phyloP scores from a whole-genome alignment of 1,284 basidiomycete species.

The Filobasidium uniguttulatum region DNA sequence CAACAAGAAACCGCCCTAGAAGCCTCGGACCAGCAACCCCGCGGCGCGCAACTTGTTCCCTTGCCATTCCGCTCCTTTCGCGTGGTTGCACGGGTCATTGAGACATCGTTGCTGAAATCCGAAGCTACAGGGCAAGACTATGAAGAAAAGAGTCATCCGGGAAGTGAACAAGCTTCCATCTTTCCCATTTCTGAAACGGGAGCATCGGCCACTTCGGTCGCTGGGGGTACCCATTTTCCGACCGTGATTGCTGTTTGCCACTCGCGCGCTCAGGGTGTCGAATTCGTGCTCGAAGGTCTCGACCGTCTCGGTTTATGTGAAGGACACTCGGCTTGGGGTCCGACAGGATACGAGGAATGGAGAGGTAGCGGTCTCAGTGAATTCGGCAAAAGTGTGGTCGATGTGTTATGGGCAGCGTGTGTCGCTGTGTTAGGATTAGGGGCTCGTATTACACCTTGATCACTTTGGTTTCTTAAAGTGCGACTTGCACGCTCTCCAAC shows the following conservation, averaged over 20 bases:
- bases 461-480: too few species aligned
- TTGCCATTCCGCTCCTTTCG: constrained; percentile 34
- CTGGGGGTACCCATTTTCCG: constrained; percentile 28
- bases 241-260: constrained; percentile 38
- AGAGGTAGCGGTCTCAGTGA: constrained; percentile 32
- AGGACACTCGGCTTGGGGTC: constrained; percentile 34
- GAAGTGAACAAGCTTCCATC: neutral
- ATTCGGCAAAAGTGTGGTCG: constrained; percentile 29
- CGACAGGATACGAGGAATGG: constrained; percentile 38
- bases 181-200: neutral
- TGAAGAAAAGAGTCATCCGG: neutral
- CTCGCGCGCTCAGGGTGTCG: constrained; percentile 32
- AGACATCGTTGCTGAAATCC: constrained; percentile 26
- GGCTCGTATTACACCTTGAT: too few species aligned
- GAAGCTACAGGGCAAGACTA: constrained; percentile 15
- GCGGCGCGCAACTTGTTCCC: constrained; percentile 15
- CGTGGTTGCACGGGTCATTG: constrained; percentile 32
- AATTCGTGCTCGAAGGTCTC: constrained; percentile 36
- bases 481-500: too few species aligned
- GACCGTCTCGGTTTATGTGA: constrained; percentile 35
- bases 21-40: neutral
- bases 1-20: too few species aligned
- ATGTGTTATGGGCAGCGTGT: constrained; percentile 34
- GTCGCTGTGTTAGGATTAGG: constrained; percentile 31
- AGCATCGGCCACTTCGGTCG: neutral